phyloP scores from a whole-genome alignment of 2,329 filamentous ascomycete species.

The Ceratocystis smalleyi region DNA sequence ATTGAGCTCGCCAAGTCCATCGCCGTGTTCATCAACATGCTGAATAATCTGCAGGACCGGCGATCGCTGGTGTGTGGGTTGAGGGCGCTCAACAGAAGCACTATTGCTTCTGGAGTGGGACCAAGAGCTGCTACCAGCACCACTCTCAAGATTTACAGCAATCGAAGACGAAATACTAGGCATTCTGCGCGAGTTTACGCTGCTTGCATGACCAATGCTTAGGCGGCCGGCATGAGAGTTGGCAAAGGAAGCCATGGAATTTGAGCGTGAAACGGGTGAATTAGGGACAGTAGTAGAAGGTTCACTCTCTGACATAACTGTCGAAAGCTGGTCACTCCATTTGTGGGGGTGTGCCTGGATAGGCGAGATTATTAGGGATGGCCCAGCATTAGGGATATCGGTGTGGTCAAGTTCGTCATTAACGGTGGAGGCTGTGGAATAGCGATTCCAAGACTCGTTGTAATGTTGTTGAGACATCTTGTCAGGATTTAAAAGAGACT shows the following conservation, averaged over 20 bases:
- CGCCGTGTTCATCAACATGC: constrained; percentile 48
- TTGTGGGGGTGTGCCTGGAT: constrained; percentile 39
- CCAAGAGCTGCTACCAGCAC: constrained; percentile 19
- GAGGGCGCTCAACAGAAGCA: constrained; percentile 36
- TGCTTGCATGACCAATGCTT: constrained; percentile 33
- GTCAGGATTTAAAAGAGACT: constrained; percentile 23
- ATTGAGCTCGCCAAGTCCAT: constrained; percentile 46
- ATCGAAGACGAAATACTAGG: constrained; percentile 43
- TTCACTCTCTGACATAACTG: constrained; percentile 48
- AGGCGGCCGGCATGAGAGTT: constrained; percentile 25
- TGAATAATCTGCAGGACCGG: constrained; percentile 25
- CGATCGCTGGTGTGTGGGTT: constrained; percentile 28
- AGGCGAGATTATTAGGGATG: constrained; percentile 15
- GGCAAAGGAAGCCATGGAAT: constrained; percentile 28
- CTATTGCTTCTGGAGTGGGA: constrained; percentile 29
- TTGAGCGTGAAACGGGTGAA: constrained; percentile 30
- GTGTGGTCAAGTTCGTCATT: neutral
- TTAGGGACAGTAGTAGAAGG: constrained; percentile 26
- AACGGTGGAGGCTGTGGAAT: neutral
- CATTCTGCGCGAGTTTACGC: constrained; percentile 38
- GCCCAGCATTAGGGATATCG: neutral
- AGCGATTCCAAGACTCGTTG: constrained; percentile 8
- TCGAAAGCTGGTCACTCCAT: constrained; percentile 50
- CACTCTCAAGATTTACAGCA: constrained; percentile 21
- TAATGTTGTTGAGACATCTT: constrained; percentile 18